Conservation (phyloP, 2,329 filamentous ascomycete genomes). For the Alternaria longipes region DNA sequence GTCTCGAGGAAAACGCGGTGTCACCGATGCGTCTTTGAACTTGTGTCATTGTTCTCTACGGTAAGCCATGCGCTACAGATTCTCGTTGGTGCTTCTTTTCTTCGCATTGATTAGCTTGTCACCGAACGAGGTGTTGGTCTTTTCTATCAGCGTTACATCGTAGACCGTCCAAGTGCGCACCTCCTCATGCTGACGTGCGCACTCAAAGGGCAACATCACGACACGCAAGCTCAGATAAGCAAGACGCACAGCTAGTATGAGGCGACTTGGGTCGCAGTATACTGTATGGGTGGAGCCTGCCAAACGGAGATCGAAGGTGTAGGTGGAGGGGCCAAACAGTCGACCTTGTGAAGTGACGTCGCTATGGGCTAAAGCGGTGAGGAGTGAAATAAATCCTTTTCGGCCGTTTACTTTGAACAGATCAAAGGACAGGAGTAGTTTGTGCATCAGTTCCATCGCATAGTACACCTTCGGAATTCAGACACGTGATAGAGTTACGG, state of each 20-base stretch:
- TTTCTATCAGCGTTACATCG: conserved; percentile 4
- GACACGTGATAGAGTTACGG: conserved; percentile 2
- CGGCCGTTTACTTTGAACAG: conserved; percentile 3
- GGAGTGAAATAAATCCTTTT: conserved; percentile 4
- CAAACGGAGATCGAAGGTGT: conserved; percentile 4
- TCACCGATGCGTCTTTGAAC: not conserved
- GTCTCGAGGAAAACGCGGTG: not conserved
- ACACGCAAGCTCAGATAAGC: conserved; percentile 4
- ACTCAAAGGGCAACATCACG: conserved; percentile 3
- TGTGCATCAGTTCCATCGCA: conserved; percentile 5
- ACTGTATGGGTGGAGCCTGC: conserved; percentile 4
- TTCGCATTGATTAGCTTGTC: conserved; percentile 1
- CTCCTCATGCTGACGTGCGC: conserved; percentile 1
- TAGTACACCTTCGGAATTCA: conserved; percentile 2
- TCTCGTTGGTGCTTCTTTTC: not conserved
- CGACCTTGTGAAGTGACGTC: conserved; percentile 4
- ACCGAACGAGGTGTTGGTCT: conserved; percentile 3
- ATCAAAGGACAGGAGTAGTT: conserved; percentile 3
- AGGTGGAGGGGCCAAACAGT: conserved; percentile 2
- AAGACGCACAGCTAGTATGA: conserved; percentile 3
- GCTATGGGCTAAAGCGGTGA: conserved; percentile 1
- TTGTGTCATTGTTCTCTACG: not conserved
- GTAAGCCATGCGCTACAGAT: not conserved
- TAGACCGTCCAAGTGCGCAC: conserved; percentile 2
- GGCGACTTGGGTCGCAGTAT: conserved; percentile 5